Evolutionary conservation across 345 rosid species (phyloP).

Genomic region (Eucalyptus microcorys): DNA sequence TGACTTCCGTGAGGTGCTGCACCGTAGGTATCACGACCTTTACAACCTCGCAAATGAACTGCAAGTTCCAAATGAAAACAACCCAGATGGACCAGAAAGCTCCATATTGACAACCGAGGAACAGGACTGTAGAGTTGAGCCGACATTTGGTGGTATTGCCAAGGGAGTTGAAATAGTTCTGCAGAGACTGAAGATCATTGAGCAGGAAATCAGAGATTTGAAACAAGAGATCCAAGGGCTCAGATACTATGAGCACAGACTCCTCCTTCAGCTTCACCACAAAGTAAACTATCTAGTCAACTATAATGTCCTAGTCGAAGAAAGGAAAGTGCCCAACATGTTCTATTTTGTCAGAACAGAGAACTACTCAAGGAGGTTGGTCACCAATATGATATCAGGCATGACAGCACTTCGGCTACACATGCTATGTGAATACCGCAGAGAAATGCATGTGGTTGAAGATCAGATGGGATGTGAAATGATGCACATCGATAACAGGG

Average conservation of each 20-base stretch:
- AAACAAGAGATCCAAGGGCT: constrained; percentile 97
- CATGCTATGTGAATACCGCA: constrained; percentile 81
- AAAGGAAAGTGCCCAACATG: constrained; percentile 89
- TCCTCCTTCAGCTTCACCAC: constrained; percentile 79
- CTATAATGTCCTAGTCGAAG: constrained; percentile 76
- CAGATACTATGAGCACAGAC: constrained; percentile 80
- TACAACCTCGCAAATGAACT: constrained; percentile 78
- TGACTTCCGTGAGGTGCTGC: constrained; percentile 87
- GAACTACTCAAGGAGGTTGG: constrained; percentile 75
- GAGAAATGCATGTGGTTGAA: constrained; percentile 89
- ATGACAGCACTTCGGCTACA: constrained; percentile 77
- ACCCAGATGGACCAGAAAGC: constrained; percentile 30
- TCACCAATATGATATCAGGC: constrained; percentile 69
- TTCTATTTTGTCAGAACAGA: constrained; percentile 71
- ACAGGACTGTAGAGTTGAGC: constrained; percentile 41
- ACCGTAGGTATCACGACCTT: constrained; percentile 69
- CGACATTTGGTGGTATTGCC: constrained; percentile 83
- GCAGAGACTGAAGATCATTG: constrained; percentile 83
- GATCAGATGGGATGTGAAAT: constrained; percentile 83
- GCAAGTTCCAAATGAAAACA: constrained; percentile 51
- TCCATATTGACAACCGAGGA: constrained; percentile 9
- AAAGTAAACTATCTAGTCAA: constrained; percentile 85
- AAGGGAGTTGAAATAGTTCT: constrained; percentile 81
- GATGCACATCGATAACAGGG: constrained; percentile 80
- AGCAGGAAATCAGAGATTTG: constrained; percentile 87